Base-by-base conservation (phyloP, 2,329 filamentous ascomycete species). In the Tolypocladium tropicale region DNA sequence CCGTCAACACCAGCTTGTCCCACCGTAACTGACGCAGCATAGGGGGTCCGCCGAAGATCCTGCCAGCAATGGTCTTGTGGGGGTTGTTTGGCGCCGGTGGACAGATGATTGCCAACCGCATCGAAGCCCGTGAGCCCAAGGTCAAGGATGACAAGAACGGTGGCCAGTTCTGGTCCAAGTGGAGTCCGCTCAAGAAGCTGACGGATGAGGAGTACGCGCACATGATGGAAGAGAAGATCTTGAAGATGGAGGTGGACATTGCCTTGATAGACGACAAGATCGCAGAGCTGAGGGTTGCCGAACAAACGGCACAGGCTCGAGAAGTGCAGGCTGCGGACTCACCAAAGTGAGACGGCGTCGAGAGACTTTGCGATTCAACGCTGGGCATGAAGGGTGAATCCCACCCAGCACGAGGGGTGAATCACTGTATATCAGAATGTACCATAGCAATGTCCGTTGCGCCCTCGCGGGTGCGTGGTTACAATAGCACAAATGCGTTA, bases 241-340 rank as follows among this genome's bases (percentile, higher is more conserved):
- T 93, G 30, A 79, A 76, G 59, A 73, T 93, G 3, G 86, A 94
- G 61, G 87, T 82, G 1, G 87, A 93, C 59, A 90, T 94, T 68
- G 84, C 88, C 0, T 69, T 94, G 6, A 76, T 93, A 37, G 88
- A 94, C 64, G 89, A 93, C 55, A 84, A 83, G 64, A 89, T 94
- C 61, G 79, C 67, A 1, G 68, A 71, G 49, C 54, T 76, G 23
- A 60, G 63, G 55, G 56, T 57, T 4, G 36, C 36, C 3, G 55
- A 48, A 30, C 32, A 34, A 34, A 25, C 46, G 16, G 46, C 12
- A 21, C 12, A n/a, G 18, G 46, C 16, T 9, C 25, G 11, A 28
- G 43, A n/a, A 25, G 7, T 18, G 25, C 43, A 48, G 4, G 16
- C 28, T 21, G 28, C 28, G 7, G n/a, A 33, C 9, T 50, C 6